phyloP scores from a whole-genome alignment of 2,329 filamentous ascomycete species.

The Sphaceloma murrayae region DNA sequence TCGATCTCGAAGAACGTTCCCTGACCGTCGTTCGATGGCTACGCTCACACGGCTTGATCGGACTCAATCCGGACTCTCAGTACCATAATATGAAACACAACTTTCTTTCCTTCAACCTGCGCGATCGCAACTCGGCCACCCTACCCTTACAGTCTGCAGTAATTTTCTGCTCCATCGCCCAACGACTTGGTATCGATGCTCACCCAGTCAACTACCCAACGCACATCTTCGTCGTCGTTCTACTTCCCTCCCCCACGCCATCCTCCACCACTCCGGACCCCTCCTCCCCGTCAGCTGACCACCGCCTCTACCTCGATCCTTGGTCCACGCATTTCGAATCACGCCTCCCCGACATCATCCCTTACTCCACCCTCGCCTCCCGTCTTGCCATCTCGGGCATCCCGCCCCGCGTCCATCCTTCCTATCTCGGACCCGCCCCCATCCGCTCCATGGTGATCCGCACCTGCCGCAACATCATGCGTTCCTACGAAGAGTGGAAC shows the following conservation, averaged over 20 bases:
- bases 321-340: slow-evolving; percentile 64
- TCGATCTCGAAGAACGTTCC: slow-evolving; percentile 59
- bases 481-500: slow-evolving; percentile 50
- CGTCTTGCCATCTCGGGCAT: slow-evolving; percentile 51
- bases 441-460: slow-evolving; percentile 62
- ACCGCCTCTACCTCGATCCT: slow-evolving; percentile 59
- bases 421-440: slow-evolving; percentile 56
- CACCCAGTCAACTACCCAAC: slow-evolving; percentile 72
- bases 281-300: slow-evolving; percentile 43
- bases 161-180: slow-evolving; percentile 75
- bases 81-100: slow-evolving; percentile 80
- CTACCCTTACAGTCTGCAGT: slow-evolving; percentile 77
- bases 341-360: slow-evolving; percentile 30
- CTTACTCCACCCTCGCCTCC: slow-evolving; percentile 20
- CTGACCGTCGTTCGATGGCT: slow-evolving; percentile 60
- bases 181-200: slow-evolving; percentile 63
- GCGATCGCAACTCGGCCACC: slow-evolving; percentile 67
- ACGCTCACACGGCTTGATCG: slow-evolving; percentile 56
- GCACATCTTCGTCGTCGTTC: slow-evolving; percentile 73
- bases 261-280: slow-evolving; percentile 38
- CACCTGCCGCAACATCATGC: slow-evolving; percentile 70
- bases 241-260: slow-evolving; percentile 44
- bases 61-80: slow-evolving; percentile 45
- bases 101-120: slow-evolving; percentile 75
- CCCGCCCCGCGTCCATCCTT: slow-evolving; percentile 29